Base-by-base conservation (phyloP, 768 basidiomycete genomes). In the Leccinum imitatum region DNA sequence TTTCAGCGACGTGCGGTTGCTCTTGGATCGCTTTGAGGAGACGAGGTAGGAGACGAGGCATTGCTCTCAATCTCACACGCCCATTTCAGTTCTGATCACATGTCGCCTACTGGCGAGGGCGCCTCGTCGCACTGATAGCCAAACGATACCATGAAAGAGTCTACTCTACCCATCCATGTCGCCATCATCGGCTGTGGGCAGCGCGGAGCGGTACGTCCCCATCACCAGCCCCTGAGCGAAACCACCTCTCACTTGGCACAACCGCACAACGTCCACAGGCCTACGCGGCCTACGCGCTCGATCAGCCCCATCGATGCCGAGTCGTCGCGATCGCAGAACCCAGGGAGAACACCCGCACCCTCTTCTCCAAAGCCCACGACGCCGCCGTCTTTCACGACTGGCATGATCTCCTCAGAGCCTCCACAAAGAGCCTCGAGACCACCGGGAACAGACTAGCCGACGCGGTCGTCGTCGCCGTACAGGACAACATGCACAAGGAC, bases 261-360 rank as follows among this genome's bases (percentile, higher is more conserved):
- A 13, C 6, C 23, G 14, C 53, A 44, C 9, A n/a, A n/a, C n/a
- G 4, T 19, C 14, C 50, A 8, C 61, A 93, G 87, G 73, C 70
- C 21, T 95, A 94, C 64, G 80, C 87, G 0, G 62, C 60, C 31
- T 93, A 90, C 65, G 85, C 90, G 0, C 73, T 86, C 35, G 58
- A 74, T 17, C 75, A 78, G 52, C 91, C 93, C 3, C 74, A 82
- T 4, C 73, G 73, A 30, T 91, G 89, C 80, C 89, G 84, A 70
- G 80, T 95, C 46, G 88, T 94, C 17, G 87, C 93, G 21, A 89
- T 95, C 59, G 92, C 91, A 15, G 93, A 95, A 62, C 93, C 93
- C 3, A 84, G 91, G 19, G 79, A 81, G 4, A 82, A 85, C 59
- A 87, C 91, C 2, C 84, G 82, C 54, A 71, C 77, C 39, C 71